Evolutionary conservation across 352 stramenopile species (phyloP), one percentile per base, ranked within the genome.

Genomic region (Peronospora farinosa): DNA sequence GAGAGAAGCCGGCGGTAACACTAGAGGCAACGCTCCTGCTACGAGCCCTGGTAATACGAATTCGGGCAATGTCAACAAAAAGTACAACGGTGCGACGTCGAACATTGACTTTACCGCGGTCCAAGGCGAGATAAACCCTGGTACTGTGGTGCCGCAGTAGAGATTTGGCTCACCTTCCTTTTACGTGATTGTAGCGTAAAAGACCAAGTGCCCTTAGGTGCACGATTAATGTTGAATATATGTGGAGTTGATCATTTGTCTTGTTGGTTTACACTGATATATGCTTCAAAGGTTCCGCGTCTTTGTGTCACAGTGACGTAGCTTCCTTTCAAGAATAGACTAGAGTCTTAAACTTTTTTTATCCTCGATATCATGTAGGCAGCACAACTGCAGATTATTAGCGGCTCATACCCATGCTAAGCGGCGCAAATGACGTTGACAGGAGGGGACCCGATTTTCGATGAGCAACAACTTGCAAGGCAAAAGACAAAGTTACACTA

Each of bases 141-240:
- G 23, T 27, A 27, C 23, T 27, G 23, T 27, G 23, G 5, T 27
- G 23, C 23, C 23, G 23, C 23, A 27, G 23, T 66, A 66, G 53
- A 62, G 8, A 19, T 7, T 21, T 40, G 25, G 23, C 30, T 36
- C 7, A 2, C 23, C 33, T 52, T 17, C 37, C 13, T 62, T 57
- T 63, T 60, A 57, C 51, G 59, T 67, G 54, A 62, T 41, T 51
- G 57, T 54, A 67, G 59, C 59, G 59, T 67, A 67, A 63, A 63
- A 66, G 52, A 63, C 23, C 53, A 63, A 66, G 47, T 53, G 31
- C 47, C 47, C 21, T 12, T 57, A 35, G 53, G 51, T 31, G 52
- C 45, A 40, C 45, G 45, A 55, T 66, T 54, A 66, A 66, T 52
- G 52, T 59, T 57, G 58, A 66, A 66, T 66, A 16, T 37, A 7